Conservation (phyloP, 345 rosid genomes). For the Cardiospermum halicacabum region DNA sequence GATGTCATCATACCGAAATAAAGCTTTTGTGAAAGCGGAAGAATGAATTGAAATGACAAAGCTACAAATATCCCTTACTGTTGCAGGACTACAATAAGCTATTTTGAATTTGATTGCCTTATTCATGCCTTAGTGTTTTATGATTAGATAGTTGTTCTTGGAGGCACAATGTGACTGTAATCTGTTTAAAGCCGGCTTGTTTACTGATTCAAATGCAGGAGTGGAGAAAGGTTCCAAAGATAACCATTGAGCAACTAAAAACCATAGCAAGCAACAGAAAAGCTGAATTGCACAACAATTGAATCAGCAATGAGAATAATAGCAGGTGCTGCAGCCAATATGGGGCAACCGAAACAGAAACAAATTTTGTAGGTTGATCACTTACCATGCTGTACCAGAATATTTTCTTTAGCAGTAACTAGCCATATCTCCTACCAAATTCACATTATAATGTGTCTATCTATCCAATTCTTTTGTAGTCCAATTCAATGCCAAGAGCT, state of each 20-base stretch:
- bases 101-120: slow-evolving; percentile 1
- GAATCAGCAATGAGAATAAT: slow-evolving; percentile 91
- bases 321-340: slow-evolving; percentile 92
- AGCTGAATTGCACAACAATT: slow-evolving; percentile 69
- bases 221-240: slow-evolving; percentile 79
- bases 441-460: slow-evolving; percentile 5
- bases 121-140: neutral
- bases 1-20: neutral
- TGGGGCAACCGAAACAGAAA: slow-evolving; percentile 80
- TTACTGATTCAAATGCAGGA: slow-evolving; percentile 36
- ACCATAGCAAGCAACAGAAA: slow-evolving; percentile 69
- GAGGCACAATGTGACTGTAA: neutral
- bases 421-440: slow-evolving; percentile 7
- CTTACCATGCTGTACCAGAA: neutral
- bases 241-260: slow-evolving; percentile 69
- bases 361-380: slow-evolving; percentile 25
- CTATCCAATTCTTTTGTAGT: neutral
- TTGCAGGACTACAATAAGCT: neutral
- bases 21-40: neutral
- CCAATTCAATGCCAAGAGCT: neutral
- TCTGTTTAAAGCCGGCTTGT: neutral
- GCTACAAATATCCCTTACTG: neutral
- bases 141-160: too few species aligned
- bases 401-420: slow-evolving; percentile 4
- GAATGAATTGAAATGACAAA: neutral